Conservation (phyloP, 495 filamentous ascomycete species). For the Aeminium ludgeri region DNA sequence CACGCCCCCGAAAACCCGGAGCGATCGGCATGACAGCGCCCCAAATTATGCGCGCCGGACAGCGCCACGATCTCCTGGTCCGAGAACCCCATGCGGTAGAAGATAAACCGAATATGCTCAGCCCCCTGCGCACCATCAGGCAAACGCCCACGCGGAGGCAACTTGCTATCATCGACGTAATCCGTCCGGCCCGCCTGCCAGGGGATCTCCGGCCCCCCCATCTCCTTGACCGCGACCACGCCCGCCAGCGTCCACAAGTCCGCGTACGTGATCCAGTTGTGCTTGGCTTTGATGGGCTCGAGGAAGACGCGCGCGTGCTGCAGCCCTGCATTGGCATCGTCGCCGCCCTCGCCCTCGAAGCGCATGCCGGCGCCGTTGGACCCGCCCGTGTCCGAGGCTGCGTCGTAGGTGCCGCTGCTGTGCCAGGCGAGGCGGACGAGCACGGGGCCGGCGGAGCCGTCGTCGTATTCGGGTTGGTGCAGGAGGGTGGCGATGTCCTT, state of each 20-base stretch:
- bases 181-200: conserved; percentile 82
- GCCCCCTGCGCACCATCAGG: conserved; percentile 71
- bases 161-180: conserved; percentile 47
- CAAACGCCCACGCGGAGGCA: conserved; percentile 90
- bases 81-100: conserved; percentile 94
- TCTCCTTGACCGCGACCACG: conserved; percentile 80
- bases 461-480: conserved; percentile 88
- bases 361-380: conserved; percentile 97
- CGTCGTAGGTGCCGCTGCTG: conserved; percentile 45
- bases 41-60: conserved; percentile 76
- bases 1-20: conserved; percentile 83
- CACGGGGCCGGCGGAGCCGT: conserved; percentile 87
- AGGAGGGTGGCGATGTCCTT: conserved; percentile 69
- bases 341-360: conserved; percentile 77
- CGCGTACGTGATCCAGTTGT: conserved; percentile 90
- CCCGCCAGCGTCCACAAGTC: conserved; percentile 92
- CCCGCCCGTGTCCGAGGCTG: conserved; percentile 75
- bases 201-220: conserved; percentile 73
- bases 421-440: conserved; percentile 25
- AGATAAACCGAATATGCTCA: conserved; percentile 77
- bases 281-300: conserved; percentile 73
- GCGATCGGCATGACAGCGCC: conserved; percentile 79
- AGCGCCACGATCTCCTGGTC: conserved; percentile 93
- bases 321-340: conserved; percentile 82
- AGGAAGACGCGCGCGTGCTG: conserved; percentile 80